A percentile compares a stretch with the other conserved stretches of the same genome.
Conservation (phyloP, 1,284 basidiomycete genomes). For the Pterula multifida region DNA sequence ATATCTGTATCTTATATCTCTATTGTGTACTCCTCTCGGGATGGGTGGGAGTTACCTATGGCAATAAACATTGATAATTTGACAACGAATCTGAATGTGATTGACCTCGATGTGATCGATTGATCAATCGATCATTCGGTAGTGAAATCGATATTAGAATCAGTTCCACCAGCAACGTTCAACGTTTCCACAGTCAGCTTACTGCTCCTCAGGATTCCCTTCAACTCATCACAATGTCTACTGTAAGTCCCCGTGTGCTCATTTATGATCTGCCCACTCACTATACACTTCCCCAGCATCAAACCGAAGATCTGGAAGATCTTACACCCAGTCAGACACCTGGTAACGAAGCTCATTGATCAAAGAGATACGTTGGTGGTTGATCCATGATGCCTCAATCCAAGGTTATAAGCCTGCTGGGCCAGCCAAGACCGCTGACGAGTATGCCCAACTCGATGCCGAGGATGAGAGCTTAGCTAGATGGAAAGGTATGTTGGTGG, state of each 20-base stretch:
- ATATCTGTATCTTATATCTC: no score
- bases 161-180: not conserved
- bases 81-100: not conserved
- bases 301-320: conserved; percentile 43
- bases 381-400: not conserved
- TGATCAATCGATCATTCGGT: no score
- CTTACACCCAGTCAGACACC: conserved; percentile 32
- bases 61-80: no score
- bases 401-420: conserved; percentile 57
- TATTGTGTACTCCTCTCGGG: no score
- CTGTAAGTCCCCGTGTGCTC: conserved; percentile 13
- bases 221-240: conserved; percentile 14
- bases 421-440: conserved; percentile 55
- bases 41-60: no score
- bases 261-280: not conserved
- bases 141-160: conserved; percentile 31
- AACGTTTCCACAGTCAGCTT: conserved; percentile 12
- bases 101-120: not conserved
- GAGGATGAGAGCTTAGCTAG: conserved; percentile 77
- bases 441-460: conserved; percentile 69
- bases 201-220: conserved; percentile 9
- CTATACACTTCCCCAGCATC: conserved; percentile 25
- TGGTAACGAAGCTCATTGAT: conserved; percentile 25
- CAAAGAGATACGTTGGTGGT: conserved; percentile 36
- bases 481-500: conserved; percentile 47